Conservation (phyloP, 768 basidiomycete species). For the Termitomyces sp. region DNA sequence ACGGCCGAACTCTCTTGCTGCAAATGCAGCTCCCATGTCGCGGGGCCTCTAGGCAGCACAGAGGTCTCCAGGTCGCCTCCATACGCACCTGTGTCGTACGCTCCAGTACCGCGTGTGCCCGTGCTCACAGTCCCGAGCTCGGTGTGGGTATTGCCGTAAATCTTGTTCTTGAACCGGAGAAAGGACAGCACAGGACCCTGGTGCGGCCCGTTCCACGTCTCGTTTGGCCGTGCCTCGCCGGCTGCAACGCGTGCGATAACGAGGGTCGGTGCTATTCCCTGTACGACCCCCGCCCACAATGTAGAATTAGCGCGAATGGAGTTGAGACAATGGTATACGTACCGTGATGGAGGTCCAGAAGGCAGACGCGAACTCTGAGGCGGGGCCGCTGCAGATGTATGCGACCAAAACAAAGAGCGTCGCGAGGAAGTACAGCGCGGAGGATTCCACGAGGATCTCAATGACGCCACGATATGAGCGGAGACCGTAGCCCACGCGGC, state of each 20-base stretch:
- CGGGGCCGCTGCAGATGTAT: conserved; percentile 11
- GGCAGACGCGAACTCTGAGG: conserved; percentile 13
- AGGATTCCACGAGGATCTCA: conserved; percentile 14
- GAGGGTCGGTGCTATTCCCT: conserved; percentile 15
- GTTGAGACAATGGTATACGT: background rate
- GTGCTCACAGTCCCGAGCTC: conserved; percentile 1
- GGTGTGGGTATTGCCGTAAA: background rate
- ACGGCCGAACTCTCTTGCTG: background rate
- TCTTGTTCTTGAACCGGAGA: conserved; percentile 9
- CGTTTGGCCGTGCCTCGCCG: conserved; percentile 8
- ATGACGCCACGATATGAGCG: conserved; percentile 12
- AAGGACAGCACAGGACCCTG: conserved; percentile 6
- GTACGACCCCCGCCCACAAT: no score
- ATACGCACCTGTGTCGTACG: background rate
- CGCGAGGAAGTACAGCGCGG: conserved; percentile 11
- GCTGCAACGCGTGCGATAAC: conserved; percentile 13
- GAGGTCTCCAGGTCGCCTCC: conserved; percentile 4
- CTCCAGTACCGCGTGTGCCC: background rate
- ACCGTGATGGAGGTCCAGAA: conserved; percentile 15
- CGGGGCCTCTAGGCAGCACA: background rate
- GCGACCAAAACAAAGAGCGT: conserved; percentile 13
- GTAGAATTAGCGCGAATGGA: background rate
- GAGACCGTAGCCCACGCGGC: background rate
- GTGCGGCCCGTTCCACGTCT: conserved; percentile 8
- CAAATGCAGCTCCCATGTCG: conserved; percentile 3